Conservation (phyloP, 2,329 filamentous ascomycete genomes). For the Cladophialophora bantiana region DNA sequence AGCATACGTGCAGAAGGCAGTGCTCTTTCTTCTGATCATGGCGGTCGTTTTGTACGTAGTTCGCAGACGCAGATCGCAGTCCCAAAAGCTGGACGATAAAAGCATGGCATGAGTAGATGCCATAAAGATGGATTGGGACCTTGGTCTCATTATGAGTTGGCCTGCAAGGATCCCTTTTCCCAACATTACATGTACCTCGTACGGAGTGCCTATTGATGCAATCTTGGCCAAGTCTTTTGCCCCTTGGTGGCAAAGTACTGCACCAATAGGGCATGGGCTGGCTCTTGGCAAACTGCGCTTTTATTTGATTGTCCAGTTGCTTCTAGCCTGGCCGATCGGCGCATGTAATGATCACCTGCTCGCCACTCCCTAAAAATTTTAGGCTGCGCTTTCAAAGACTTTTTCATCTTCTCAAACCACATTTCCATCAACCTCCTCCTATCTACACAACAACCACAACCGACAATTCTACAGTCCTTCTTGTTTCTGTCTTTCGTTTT, state of each 20-base stretch:
- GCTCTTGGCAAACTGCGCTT: constrained; percentile 8
- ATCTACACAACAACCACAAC: constrained; percentile 25
- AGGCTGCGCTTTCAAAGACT: constrained; percentile 34
- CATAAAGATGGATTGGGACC: background rate
- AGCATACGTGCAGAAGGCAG: constrained; percentile 34
- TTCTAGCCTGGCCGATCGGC: constrained; percentile 10
- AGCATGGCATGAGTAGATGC: constrained; percentile 33
- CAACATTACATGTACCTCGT: background rate
- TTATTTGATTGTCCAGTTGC: constrained; percentile 3
- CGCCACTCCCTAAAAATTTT: constrained; percentile 30
- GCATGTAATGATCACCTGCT: constrained; percentile 10
- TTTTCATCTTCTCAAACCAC: constrained; percentile 29
- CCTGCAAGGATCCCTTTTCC: background rate
- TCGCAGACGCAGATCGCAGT: constrained; percentile 23
- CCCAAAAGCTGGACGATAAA: constrained; percentile 37
- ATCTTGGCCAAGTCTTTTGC: background rate
- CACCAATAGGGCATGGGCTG: constrained; percentile 3
- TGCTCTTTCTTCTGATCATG: constrained; percentile 34
- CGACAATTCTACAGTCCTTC: constrained; percentile 33
- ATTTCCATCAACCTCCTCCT: constrained; percentile 26
- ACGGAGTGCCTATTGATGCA: background rate
- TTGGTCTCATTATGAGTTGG: background rate
- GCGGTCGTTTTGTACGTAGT: constrained; percentile 32
- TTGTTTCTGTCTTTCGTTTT: constrained; percentile 40
- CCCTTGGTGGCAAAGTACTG: constrained; percentile 3